A percentile compares a stretch with the other conserved stretches of the same genome.
Conservation (phyloP, 2,329 filamentous ascomycete species). For the Davidsoniella eucalypti region DNA sequence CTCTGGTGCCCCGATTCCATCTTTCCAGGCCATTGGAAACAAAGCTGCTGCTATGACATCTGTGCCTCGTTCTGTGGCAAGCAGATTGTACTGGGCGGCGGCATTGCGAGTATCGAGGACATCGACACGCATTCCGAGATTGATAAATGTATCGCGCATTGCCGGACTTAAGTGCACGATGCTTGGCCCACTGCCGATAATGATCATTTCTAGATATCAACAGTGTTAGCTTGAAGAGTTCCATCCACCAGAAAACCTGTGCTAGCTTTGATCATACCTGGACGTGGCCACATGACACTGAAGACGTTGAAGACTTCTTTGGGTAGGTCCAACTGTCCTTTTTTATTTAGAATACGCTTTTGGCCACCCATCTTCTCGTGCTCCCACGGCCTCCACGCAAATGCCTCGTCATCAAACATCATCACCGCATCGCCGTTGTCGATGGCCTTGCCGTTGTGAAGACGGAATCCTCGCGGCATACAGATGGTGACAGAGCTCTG, state of each 20-base stretch:
- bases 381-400: slow-evolving; percentile 74
- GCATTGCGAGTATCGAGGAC: slow-evolving; percentile 87
- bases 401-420: slow-evolving; percentile 73
- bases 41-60: slow-evolving; percentile 73
- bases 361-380: slow-evolving; percentile 16
- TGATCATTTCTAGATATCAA: slow-evolving; percentile 51
- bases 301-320: slow-evolving; percentile 58
- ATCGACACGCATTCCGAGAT: slow-evolving; percentile 71
- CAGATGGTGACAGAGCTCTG: slow-evolving; percentile 74
- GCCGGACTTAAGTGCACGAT: slow-evolving; percentile 63
- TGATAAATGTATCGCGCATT: slow-evolving; percentile 54
- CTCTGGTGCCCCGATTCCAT: slow-evolving; percentile 30
- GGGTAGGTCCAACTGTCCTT: slow-evolving; percentile 66
- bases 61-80: slow-evolving; percentile 86
- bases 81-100: slow-evolving; percentile 80
- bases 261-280: slow-evolving; percentile 41
- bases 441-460: slow-evolving; percentile 66
- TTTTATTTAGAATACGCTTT: slow-evolving; percentile 48
- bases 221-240: slow-evolving; percentile 5
- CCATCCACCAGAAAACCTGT: neutral
- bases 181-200: slow-evolving; percentile 67
- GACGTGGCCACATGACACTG: slow-evolving; percentile 69
- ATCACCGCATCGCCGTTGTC: slow-evolving; percentile 54
- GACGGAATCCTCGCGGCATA: slow-evolving; percentile 64
- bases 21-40: slow-evolving; percentile 71